Evolutionary conservation across 1,139 yeast species (phyloP).

Genomic region (Hansenula anomala): DNA sequence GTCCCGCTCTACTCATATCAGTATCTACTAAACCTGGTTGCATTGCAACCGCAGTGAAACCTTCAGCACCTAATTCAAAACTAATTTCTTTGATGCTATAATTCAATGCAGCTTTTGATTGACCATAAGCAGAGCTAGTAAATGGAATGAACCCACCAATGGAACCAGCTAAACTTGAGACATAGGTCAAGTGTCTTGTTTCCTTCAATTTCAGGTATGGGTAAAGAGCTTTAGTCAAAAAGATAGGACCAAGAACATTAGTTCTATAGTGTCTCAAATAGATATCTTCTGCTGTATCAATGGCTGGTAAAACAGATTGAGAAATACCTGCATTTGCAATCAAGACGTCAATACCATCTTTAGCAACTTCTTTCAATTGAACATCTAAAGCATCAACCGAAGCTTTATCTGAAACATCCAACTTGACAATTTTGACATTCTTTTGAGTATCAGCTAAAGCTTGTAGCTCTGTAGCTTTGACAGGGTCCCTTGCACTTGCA

Average conservation of each 20-base stretch:
- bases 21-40: constrained; percentile 27
- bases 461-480: not conserved
- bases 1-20: not conserved
- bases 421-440: not conserved
- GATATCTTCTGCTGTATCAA: constrained; percentile 3
- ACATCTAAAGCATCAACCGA: constrained; percentile 5
- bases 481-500: constrained; percentile 7
- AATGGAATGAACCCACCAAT: constrained; percentile 9
- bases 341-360: constrained; percentile 10
- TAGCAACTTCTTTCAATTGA: constrained; percentile 1
- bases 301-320: not conserved
- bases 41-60: constrained; percentile 23
- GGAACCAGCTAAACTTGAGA: constrained; percentile 23
- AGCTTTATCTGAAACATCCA: constrained; percentile 1
- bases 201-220: constrained; percentile 17
- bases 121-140: constrained; percentile 25
- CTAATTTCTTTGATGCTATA: constrained; percentile 21
- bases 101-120: constrained; percentile 31
- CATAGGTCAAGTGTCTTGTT: constrained; percentile 16
- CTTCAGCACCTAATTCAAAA: constrained; percentile 21
- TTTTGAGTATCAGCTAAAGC: not conserved
- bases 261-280: constrained; percentile 9
- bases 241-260: constrained; percentile 25
- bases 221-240: constrained; percentile 17
- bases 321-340: constrained; percentile 7